Conservation (phyloP, 495 filamentous ascomycete species). For the Talaromyces thailandensis region DNA sequence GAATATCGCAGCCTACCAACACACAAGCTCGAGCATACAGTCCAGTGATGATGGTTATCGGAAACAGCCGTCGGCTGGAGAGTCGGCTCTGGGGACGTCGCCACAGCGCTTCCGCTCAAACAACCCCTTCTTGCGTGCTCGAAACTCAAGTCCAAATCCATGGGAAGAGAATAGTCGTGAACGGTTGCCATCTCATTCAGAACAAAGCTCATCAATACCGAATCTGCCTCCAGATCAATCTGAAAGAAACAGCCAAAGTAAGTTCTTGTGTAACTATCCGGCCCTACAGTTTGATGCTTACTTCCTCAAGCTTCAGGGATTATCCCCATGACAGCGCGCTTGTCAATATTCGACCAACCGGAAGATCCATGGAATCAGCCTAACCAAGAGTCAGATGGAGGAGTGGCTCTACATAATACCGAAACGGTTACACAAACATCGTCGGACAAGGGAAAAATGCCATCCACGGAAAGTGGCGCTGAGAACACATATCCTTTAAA, state of each 20-base stretch:
- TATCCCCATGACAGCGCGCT: constrained; percentile 38
- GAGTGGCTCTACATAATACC: background rate
- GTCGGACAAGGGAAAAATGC: background rate
- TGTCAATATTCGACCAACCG: constrained; percentile 29
- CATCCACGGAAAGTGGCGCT: background rate
- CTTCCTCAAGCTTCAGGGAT: constrained; percentile 27
- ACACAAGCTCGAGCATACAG: background rate
- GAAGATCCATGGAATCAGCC: constrained; percentile 17
- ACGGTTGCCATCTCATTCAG: background rate
- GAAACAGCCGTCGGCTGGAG: background rate
- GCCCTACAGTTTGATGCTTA: background rate
- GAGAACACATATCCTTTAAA: background rate
- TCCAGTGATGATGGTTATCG: background rate
- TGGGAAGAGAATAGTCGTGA: constrained; percentile 17
- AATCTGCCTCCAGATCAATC: background rate
- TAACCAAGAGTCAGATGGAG: background rate
- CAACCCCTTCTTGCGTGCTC: constrained; percentile 33
- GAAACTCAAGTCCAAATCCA: constrained; percentile 15
- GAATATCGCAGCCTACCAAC: constrained; percentile 5
- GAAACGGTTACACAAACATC: background rate
- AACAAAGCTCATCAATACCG: background rate
- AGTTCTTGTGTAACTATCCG: background rate
- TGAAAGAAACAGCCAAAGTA: constrained; percentile 9
- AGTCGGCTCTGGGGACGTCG: background rate
- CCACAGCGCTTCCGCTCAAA: constrained; percentile 26